Evolutionary conservation across 2,329 filamentous ascomycete species (phyloP), one percentile per base, ranked within the genome.

Genomic region (Apiospora arundinis): DNA sequence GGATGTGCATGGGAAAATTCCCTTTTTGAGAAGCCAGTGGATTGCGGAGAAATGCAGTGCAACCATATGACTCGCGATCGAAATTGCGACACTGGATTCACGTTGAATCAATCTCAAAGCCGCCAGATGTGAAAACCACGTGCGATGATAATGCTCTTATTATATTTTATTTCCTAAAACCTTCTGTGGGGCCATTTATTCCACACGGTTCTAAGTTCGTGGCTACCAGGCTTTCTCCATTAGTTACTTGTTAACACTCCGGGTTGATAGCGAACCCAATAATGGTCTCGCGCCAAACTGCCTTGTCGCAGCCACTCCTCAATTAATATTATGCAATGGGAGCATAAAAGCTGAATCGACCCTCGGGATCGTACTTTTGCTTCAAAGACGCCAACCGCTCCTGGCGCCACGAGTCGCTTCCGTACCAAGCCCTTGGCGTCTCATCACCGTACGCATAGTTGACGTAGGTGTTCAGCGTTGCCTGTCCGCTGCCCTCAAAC

Each of bases 401-500:
- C 74, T 85, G 78, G 18, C 87, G 81, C 85, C 87, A 88, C 52
- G 74, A 69, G 68, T 88, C 87, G 69, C 79, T 79, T 9, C 87
- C 87, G 74, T 90, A 89, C 79, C 83, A 80, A 2, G 79, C 76
- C 67, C 78, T 70, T 0, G 79, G 74, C 1, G 76, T 75, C 78
- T 89, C 86, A 11, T 84, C 79, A 1, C 86, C 86, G 69, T 82
- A 82, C 0, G 86, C 87, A 74, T 88, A 89, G 77, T 89, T 89
- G 69, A 87, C 81, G 71, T 89, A 88, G 0, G 81, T 76, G 70
- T 82, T 78, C 68, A 82, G 56, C 44, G 80, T 74, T 1, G 75
- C 70, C 32, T 77, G 71, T 2, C 81, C 84, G 67, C 76, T 82
- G 0, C 77, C 80, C 12, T 77, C 71, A 52, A 79, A 75, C 6